phyloP scores from a whole-genome alignment of 495 filamentous ascomycete species.

The Aspergillus ostianus region DNA sequence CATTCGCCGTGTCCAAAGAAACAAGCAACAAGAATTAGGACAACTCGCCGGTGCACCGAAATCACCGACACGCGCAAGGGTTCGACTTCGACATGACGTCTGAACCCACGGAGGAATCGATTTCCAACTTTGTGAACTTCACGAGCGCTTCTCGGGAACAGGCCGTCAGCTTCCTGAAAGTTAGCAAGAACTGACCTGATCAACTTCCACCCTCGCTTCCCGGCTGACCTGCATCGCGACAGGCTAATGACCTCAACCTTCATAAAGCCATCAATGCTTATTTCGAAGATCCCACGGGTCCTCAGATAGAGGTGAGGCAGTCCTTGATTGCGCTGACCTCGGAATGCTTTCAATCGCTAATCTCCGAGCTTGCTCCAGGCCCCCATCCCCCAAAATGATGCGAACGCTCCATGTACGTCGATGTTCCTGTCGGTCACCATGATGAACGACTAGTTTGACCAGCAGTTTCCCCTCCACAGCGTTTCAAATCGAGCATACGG shows the following conservation, averaged over 20 bases:
- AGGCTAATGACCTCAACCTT: slow-evolving; percentile 50
- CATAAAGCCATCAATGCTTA: slow-evolving; percentile 54
- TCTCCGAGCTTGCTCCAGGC: slow-evolving; percentile 15
- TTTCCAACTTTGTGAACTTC: slow-evolving; percentile 47
- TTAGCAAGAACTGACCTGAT: slow-evolving; percentile 12
- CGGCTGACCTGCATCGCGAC: slow-evolving; percentile 10
- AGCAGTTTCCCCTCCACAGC: slow-evolving; percentile 31
- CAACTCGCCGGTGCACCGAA: too few species aligned
- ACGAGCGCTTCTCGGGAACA: slow-evolving; percentile 44
- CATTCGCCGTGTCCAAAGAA: too few species aligned
- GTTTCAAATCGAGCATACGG: slow-evolving; percentile 56
- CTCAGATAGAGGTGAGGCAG: slow-evolving; percentile 31
- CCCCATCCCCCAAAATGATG: slow-evolving; percentile 26
- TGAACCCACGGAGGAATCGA: slow-evolving; percentile 46
- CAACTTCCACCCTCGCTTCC: neutral
- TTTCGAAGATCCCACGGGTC: slow-evolving; percentile 48
- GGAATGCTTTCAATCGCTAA: slow-evolving; percentile 11
- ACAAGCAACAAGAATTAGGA: too few species aligned
- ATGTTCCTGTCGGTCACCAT: neutral
- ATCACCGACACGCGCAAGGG: neutral
- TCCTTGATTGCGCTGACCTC: neutral
- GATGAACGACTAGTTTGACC: slow-evolving; percentile 11
- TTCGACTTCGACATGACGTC: slow-evolving; percentile 34
- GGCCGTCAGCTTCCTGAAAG: slow-evolving; percentile 50
- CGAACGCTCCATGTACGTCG: slow-evolving; percentile 21